Evolutionary conservation across 768 basidiomycete species (phyloP).

Genomic region (Boletus subcaerulescens): DNA sequence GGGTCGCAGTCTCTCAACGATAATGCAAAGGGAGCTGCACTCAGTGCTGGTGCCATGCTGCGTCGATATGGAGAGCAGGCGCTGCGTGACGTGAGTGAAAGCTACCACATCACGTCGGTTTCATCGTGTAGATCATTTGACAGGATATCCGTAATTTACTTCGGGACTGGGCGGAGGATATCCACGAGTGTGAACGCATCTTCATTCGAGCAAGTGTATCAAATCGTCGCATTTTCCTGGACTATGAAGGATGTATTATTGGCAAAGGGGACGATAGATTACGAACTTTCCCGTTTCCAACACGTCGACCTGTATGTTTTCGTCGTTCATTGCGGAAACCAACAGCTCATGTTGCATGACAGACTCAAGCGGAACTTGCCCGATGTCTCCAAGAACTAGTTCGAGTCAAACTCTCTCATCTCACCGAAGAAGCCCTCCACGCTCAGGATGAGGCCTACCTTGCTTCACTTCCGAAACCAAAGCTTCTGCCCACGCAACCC

Average conservation of each 20-base stretch:
- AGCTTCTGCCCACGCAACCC: conserved; percentile 42
- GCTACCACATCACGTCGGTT: neutral
- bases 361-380: conserved; percentile 89
- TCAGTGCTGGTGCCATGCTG: conserved; percentile 90
- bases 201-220: conserved; percentile 89
- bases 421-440: conserved; percentile 80
- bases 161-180: conserved; percentile 83
- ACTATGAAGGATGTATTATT: conserved; percentile 79
- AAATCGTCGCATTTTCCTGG: conserved; percentile 86
- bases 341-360: neutral
- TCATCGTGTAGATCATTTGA: neutral
- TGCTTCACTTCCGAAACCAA: conserved; percentile 84
- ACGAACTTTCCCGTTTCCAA: conserved; percentile 93
- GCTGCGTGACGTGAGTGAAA: conserved; percentile 70
- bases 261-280: conserved; percentile 78
- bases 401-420: conserved; percentile 77
- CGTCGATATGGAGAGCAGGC: conserved; percentile 95
- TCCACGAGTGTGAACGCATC: conserved; percentile 81
- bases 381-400: conserved; percentile 88
- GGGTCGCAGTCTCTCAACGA: conserved; percentile 92
- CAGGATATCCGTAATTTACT: conserved; percentile 89
- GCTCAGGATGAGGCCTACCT: conserved; percentile 88
- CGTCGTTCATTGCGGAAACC: neutral
- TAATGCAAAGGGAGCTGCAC: conserved; percentile 87
- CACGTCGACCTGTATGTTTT: conserved; percentile 78